Base-by-base conservation (phyloP, 2,329 filamentous ascomycete genomes). In the Talaromyces sp. region DNA sequence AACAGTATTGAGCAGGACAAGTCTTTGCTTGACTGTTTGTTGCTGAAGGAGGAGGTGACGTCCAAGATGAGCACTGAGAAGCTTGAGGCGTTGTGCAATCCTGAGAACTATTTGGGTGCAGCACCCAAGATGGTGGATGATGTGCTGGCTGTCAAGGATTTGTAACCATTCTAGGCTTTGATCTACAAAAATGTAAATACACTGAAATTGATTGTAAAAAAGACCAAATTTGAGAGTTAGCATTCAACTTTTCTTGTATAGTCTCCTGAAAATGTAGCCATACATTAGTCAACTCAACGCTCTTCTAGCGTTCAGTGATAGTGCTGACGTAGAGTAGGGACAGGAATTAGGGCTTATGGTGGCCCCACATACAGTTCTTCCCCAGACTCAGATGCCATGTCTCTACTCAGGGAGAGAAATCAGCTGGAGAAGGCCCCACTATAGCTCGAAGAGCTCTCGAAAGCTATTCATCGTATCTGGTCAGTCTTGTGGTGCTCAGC, bases 31-130 rank as follows among this genome's bases (percentile, higher is more conserved):
- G 81, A 84, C 64, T 77, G 76, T 64, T 71, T 83, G 56, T 31
- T 58, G 24, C 37, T 35, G 62, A 76, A 77, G 19, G 67, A 74
- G 9, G 77, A 81, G 54, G 78, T 85, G 14, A 80, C 75, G 1
- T 71, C 70, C 4, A 78, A 81, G 62, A 75, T 85, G 47, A 75
- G 81, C 41, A 76, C 77, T 43, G 73, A 82, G 37, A 78, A 81
- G 52, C 75, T 91, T 22, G 72, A 78, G 24, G 82, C 85, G 10
- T 77, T 84, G 35, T 86, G 84, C 73, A 87, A 90, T 69, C 82
- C 82, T 1, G 76, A 78, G 27, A 83, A 82, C 50, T 84, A 84
- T 59, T 60, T 77, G 39, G 75, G 75, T 1, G 72, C 75, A 13
- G 73, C 72, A 14, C 68, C 70, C 11, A 67, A 65, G 56, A 76